Conservation (phyloP, 2,329 filamentous ascomycete species). For the Zarea fungicola region DNA sequence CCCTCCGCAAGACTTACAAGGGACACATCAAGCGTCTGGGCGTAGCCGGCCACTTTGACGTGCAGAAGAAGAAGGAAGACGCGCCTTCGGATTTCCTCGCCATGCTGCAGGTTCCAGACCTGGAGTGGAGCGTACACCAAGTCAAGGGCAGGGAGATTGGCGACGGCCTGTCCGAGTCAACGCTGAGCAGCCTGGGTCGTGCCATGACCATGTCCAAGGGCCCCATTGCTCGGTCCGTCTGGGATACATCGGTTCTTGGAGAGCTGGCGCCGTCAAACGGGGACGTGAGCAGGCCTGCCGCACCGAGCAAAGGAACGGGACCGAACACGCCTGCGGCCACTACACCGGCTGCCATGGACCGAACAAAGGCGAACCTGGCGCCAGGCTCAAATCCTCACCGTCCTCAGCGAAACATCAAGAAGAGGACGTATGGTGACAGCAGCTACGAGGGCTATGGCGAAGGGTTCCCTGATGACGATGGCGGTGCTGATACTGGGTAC, state of each 20-base stretch:
- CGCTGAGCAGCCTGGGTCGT: constrained; percentile 39
- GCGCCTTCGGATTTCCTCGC: constrained; percentile 48
- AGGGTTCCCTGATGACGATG: constrained; percentile 64
- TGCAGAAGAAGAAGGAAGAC: constrained; percentile 48
- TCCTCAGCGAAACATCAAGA: constrained; percentile 63
- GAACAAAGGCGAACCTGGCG: constrained; percentile 34
- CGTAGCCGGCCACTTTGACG: constrained; percentile 57
- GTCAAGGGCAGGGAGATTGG: constrained; percentile 51
- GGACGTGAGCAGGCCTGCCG: constrained; percentile 33
- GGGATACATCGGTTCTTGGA: constrained; percentile 55
- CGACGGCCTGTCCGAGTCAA: constrained; percentile 44
- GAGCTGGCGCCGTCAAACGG: constrained; percentile 43
- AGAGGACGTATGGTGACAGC: constrained; percentile 69
- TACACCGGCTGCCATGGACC: constrained; percentile 27
- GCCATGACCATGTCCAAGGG: constrained; percentile 56
- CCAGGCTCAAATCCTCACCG: constrained; percentile 44
- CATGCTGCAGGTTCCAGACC: constrained; percentile 46
- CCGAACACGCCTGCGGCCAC: constrained; percentile 46
- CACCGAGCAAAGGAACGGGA: constrained; percentile 43
- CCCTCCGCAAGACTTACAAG: constrained; percentile 63
- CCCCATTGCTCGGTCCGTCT: constrained; percentile 47
- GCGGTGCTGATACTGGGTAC: constrained; percentile 53
- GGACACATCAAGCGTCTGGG: constrained; percentile 61
- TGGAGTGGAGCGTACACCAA: constrained; percentile 52
- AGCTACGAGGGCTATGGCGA: constrained; percentile 73